phyloP scores from a whole-genome alignment of 1,284 basidiomycete genomes.

The Xerocomus amazonicus region DNA sequence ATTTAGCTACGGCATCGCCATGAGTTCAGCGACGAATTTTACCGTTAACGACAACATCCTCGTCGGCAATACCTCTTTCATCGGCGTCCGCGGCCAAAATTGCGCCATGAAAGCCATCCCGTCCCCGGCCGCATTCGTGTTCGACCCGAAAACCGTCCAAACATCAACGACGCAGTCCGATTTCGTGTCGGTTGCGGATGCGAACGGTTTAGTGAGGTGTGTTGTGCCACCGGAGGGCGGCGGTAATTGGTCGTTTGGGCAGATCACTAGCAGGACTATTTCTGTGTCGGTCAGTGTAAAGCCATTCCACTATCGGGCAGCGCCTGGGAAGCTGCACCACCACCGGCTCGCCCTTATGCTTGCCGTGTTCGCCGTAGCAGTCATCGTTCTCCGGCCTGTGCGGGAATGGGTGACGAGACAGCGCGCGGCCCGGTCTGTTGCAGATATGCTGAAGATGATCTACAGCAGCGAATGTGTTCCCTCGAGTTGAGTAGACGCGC shows the following conservation, averaged over 20 bases:
- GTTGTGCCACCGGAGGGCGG: conserved; percentile 62
- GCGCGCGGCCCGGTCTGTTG: no score
- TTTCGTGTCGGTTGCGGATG: conserved; percentile 51
- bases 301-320: not conserved
- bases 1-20: conserved; percentile 66
- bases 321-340: not conserved
- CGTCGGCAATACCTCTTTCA: conserved; percentile 71
- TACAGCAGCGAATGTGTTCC: no score
- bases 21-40: conserved; percentile 64
- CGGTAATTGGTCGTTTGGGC: conserved; percentile 68
- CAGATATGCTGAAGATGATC: no score
- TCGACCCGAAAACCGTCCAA: conserved; percentile 45
- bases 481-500: no score
- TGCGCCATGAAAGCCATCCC: conserved; percentile 61
- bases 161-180: conserved; percentile 46
- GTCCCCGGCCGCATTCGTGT: conserved; percentile 54
- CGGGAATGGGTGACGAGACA: no score
- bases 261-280: conserved; percentile 20
- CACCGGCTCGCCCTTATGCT: not conserved
- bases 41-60: conserved; percentile 63
- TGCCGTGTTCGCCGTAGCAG: no score
- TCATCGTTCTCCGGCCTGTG: no score
- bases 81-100: conserved; percentile 67
- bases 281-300: not conserved
- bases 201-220: conserved; percentile 54